phyloP scores from a whole-genome alignment of 139 green algal genomes.

The Chlorella ohadii region DNA sequence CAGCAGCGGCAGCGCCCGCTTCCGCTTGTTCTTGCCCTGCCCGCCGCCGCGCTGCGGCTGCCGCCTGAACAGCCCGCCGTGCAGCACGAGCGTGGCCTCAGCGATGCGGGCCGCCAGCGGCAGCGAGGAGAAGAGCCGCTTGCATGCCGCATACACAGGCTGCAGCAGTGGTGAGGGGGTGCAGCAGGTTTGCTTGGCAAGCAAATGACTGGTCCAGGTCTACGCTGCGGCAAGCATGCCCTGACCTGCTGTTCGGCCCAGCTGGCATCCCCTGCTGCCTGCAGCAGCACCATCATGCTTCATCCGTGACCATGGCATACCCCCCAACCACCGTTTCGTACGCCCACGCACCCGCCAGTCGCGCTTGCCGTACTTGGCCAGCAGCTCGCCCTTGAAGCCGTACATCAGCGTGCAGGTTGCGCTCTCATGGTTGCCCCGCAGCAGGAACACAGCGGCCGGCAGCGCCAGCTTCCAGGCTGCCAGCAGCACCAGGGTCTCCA shows the following conservation, averaged over 20 bases:
- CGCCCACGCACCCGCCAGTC: constrained; percentile 28
- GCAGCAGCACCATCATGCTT: background rate
- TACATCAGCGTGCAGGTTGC: constrained; percentile 86
- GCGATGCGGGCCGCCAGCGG: constrained; percentile 81
- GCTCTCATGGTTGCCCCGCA: constrained; percentile 92
- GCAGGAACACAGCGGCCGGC: constrained; percentile 60
- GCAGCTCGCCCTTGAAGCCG: constrained; percentile 76
- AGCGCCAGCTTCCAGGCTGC: constrained; percentile 67
- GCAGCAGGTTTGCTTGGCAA: background rate
- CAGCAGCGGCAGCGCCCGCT: constrained; percentile 27
- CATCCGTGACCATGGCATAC: background rate
- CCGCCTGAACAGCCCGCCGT: constrained; percentile 78
- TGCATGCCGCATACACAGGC: constrained; percentile 60
- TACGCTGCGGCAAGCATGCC: background rate
- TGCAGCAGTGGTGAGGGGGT: constrained; percentile 1
- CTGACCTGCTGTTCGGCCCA: background rate
- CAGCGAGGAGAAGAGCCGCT: constrained; percentile 76
- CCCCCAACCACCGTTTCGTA: background rate
- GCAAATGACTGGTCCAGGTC: background rate
- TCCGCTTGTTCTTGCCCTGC: constrained; percentile 45
- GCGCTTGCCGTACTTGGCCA: constrained; percentile 66
- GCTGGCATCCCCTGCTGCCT: background rate
- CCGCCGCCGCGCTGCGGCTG: background rate
- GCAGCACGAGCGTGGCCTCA: constrained; percentile 80
- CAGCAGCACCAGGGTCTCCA: constrained; percentile 89